phyloP scores from a whole-genome alignment of 768 basidiomycete genomes.

The Kockovaella imperatae region DNA sequence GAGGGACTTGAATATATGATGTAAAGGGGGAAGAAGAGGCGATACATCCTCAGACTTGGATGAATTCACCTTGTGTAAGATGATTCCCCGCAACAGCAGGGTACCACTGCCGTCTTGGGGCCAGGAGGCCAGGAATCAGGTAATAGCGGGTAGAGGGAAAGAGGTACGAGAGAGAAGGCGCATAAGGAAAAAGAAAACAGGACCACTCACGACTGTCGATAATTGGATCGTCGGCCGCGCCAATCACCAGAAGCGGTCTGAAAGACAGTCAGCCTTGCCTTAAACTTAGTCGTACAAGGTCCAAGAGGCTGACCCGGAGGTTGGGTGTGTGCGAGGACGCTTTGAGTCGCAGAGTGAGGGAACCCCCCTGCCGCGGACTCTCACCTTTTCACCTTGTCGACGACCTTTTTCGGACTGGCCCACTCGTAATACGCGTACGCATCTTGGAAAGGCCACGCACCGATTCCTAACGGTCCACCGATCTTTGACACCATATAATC shows the following conservation, averaged over 20 bases:
- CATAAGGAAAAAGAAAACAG: background rate
- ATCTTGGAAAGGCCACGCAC: conserved; percentile 39
- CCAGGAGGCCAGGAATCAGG: background rate
- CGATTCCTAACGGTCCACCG: conserved; percentile 34
- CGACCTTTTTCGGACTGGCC: conserved; percentile 35
- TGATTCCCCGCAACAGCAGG: too few species aligned
- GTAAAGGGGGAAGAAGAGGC: too few species aligned
- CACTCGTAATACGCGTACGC: conserved; percentile 43
- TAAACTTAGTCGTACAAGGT: background rate
- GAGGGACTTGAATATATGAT: too few species aligned
- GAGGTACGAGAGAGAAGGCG: background rate
- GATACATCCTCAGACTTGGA: too few species aligned
- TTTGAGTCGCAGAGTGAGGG: background rate
- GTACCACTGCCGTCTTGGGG: too few species aligned
- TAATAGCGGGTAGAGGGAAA: background rate
- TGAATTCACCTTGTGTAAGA: too few species aligned
- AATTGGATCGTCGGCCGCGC: conserved; percentile 46
- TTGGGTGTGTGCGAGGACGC: too few species aligned
- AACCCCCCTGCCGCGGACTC: background rate
- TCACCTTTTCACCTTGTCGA: conserved; percentile 34
- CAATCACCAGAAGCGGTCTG: conserved; percentile 42
- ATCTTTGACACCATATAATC: conserved; percentile 31
- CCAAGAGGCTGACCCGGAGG: too few species aligned
- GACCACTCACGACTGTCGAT: conserved; percentile 33
- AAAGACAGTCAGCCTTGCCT: background rate